Evolutionary conservation across 208 protist genomes (phyloP), one percentile per base, ranked within the genome.

Genomic region (Phytomonas francai): DNA sequence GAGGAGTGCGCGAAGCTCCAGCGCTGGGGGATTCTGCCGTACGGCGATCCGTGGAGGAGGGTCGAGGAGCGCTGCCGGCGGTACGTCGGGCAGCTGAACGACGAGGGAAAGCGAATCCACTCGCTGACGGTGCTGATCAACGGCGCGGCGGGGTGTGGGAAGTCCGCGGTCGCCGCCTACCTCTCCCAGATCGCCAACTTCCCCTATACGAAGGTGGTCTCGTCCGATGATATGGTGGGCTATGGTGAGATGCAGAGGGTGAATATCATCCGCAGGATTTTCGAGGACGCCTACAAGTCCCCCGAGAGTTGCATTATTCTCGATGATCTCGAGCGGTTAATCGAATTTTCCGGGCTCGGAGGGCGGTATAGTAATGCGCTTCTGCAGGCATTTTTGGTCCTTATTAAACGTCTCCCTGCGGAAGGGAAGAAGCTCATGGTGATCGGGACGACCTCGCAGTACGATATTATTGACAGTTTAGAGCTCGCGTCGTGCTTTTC

Each of bases 261-360:
- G 31, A 94, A 94, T 66, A 88, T 93, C 33, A 97, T 99, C 66
- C 94, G 85, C 36, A 98, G 98, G 74, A 88, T 97, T 14, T 99
- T 99, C 79, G 97, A 99, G 66, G 98, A 99, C 78, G 97, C 98
- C 32, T 98, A 99, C 85, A 98, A 98, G 81, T 99, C 98, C 16
- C 81, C 94, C 22, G 54, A 90, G 3, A 97, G 86, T 68, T 89
- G 98, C 54, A 97, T 99, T 59, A 94, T 99, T 30, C 78, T 99
- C 27, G 98, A 99, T 71, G 94, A 99, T 69, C 71, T 99, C 60
- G 98, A 99, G 87, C 88, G 92, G 22, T 79, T 97, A 29, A 93
- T 97, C 68, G 94, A 99, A 49, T 99, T 98, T 72, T 97, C 97
- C 14, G 84, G 89, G 45, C 92, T 99, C 60, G 98, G 98, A 11